Evolutionary conservation across 2,329 filamentous ascomycete species (phyloP).

Genomic region (Albophoma yamanashiensis): DNA sequence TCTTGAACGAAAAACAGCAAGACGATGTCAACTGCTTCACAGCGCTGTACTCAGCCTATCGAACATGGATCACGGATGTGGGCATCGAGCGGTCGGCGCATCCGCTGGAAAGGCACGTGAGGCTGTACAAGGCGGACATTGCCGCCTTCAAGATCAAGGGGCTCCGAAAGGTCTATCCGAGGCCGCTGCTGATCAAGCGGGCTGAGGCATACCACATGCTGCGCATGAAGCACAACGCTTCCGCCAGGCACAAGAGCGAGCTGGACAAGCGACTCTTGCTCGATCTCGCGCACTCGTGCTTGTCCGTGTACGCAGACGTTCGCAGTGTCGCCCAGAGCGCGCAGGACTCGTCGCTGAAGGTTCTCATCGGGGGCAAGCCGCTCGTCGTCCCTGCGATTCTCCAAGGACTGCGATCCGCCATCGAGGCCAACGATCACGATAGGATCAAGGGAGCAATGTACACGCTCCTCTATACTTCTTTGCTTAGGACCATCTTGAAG

Average conservation of each 20-base stretch:
- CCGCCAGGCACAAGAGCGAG: slow-evolving; percentile 78
- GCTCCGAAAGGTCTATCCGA: slow-evolving; percentile 81
- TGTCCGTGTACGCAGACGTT: slow-evolving; percentile 90
- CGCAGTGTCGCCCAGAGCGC: slow-evolving; percentile 88
- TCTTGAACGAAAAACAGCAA: slow-evolving; percentile 74
- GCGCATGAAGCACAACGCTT: slow-evolving; percentile 86
- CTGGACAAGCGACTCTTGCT: slow-evolving; percentile 77
- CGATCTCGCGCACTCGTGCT: slow-evolving; percentile 80
- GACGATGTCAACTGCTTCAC: slow-evolving; percentile 96
- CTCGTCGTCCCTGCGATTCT: slow-evolving; percentile 86
- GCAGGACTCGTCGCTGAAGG: slow-evolving; percentile 86
- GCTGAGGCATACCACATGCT: slow-evolving; percentile 93
- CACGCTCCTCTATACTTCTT: slow-evolving; percentile 76
- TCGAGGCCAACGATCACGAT: slow-evolving; percentile 73
- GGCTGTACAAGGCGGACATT: slow-evolving; percentile 77
- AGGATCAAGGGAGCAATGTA: slow-evolving; percentile 93
- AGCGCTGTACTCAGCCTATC: slow-evolving; percentile 80
- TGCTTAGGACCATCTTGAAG: slow-evolving; percentile 76
- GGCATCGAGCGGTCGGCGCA: slow-evolving; percentile 94
- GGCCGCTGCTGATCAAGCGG: slow-evolving; percentile 81
- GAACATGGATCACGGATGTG: slow-evolving; percentile 95
- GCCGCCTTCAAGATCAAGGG: slow-evolving; percentile 92
- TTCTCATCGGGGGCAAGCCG: slow-evolving; percentile 75
- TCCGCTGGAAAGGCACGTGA: slow-evolving; percentile 75
- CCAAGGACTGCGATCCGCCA: slow-evolving; percentile 63